Base-by-base conservation (phyloP, 2,329 filamentous ascomycete species). In the Cordyceps militaris region DNA sequence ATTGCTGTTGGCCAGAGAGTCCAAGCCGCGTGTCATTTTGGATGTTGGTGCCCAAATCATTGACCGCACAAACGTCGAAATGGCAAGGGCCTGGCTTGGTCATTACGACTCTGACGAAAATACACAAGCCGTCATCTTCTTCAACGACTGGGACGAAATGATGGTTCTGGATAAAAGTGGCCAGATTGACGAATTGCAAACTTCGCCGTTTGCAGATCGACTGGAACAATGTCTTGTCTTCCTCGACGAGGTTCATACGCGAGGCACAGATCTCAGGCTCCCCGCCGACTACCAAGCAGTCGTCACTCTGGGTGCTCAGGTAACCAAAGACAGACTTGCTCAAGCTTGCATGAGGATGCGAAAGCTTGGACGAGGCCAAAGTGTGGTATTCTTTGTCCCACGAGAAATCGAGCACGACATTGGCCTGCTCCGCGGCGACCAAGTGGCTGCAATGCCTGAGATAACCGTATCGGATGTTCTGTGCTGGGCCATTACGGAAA, bases 11-110 rank as follows among this genome's bases (percentile, higher is more conserved):
- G 30, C 30, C 30, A 32, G 30, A 11, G 30, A 32, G 11, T 32
- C n/a, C 7, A 11, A 32, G 30, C 30, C 30, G 0, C 75, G 78
- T 0, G 85, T 91, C 0, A 79, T 91, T 1, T 73, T 91, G 0
- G 87, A 91, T 61, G 86, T 88, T 0, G 87, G 88, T 0, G 87
- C 88, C 0, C 82, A 86, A 50, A 80, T 91, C 5, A 66, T 91
- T 0, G 86, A 91, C 30, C 68, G 86, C 0, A 74, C 71, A 14
- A 89, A 89, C 61, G 4, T 70, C 0, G 69, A 77, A 3, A 73
- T 89, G 6, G 81, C 82, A 0, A 60, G 62, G 8, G 57, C 63
- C 1, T 89, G 85, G 85, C 65, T 89, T 1, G 26, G 57, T 1
- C 24, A 40, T 1, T 53, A 61, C 1, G 14, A 43, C 1, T 54